A percentile compares a stretch with the other conserved stretches of the same genome.
phyloP scores from a whole-genome alignment of 139 green algal genomes.

The Yamagishiella unicocca region DNA sequence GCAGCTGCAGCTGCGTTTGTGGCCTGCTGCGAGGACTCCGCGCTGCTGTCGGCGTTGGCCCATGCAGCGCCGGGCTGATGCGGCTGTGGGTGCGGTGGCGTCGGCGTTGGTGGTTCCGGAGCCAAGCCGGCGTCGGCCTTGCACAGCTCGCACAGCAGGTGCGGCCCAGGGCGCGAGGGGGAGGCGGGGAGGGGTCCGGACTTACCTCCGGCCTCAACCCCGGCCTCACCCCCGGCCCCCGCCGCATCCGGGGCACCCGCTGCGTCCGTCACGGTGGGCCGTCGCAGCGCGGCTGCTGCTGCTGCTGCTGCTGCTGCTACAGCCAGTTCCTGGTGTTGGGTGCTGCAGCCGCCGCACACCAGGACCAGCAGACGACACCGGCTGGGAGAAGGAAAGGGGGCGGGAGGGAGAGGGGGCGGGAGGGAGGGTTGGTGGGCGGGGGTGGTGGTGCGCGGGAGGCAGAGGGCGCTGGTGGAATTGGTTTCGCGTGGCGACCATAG shows the following conservation, averaged over 20 bases:
- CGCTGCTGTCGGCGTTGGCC: not conserved
- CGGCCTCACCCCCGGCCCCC: not conserved
- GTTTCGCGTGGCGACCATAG: no score
- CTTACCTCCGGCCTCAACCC: no score
- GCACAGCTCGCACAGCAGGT: conserved; percentile 54
- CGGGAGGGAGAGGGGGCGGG: not conserved
- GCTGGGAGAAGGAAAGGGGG: conserved; percentile 6
- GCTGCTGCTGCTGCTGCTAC: not conserved
- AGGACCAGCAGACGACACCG: conserved; percentile 60
- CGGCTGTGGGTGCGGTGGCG: not conserved
- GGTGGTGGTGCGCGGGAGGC: no score
- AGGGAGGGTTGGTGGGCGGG: conserved; percentile 18
- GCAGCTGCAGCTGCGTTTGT: not conserved
- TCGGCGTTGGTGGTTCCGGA: not conserved
- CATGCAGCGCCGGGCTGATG: not conserved
- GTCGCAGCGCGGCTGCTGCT: not conserved
- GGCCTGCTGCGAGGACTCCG: no score
- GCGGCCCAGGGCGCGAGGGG: no score
- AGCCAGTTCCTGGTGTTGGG: not conserved
- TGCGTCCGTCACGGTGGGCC: not conserved
- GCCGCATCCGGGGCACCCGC: not conserved
- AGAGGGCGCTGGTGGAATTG: no score
- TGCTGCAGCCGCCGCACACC: conserved; percentile 50
- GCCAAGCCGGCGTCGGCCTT: not conserved
- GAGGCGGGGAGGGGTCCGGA: no score